Conservation (phyloP, 176 grass and related monocot species). For the Zea luxurians region DNA sequence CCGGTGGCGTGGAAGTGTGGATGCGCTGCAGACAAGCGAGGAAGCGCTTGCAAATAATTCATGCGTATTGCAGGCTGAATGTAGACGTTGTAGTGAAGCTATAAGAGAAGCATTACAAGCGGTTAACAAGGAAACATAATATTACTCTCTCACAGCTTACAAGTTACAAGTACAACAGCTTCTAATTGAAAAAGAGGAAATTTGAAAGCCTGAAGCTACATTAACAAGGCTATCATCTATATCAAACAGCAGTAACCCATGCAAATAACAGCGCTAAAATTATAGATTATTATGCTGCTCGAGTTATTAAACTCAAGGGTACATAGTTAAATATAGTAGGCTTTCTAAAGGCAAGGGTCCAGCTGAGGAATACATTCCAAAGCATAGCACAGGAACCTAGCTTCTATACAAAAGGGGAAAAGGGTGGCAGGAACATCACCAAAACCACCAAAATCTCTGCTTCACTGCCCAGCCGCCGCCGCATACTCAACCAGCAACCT, state of each 20-base stretch:
- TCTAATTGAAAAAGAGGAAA: background rate
- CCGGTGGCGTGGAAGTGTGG: background rate
- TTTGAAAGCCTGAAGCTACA: constrained; percentile 20
- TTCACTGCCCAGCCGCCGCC: constrained; percentile 31
- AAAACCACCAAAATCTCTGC: constrained; percentile 22
- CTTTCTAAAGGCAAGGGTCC: constrained; percentile 32
- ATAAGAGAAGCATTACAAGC: background rate
- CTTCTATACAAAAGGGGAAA: constrained; percentile 43
- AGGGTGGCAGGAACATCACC: constrained; percentile 27
- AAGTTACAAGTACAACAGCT: constrained; percentile 17
- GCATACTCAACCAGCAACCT: constrained; percentile 66
- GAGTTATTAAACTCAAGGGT: constrained; percentile 41
- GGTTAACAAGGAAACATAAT: background rate
- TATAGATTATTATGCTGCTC: constrained; percentile 34
- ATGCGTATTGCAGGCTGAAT: background rate
- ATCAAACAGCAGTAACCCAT: background rate
- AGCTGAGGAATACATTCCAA: constrained; percentile 34
- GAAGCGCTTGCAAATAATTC: background rate
- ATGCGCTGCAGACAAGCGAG: background rate
- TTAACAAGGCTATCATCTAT: background rate
- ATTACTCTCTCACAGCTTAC: background rate
- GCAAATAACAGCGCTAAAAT: constrained; percentile 30
- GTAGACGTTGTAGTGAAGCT: background rate
- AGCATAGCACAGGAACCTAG: constrained; percentile 50
- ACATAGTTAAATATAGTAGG: constrained; percentile 45